Base-by-base conservation (phyloP, 2,329 filamentous ascomycete species). In the Sporothrix inflata region DNA sequence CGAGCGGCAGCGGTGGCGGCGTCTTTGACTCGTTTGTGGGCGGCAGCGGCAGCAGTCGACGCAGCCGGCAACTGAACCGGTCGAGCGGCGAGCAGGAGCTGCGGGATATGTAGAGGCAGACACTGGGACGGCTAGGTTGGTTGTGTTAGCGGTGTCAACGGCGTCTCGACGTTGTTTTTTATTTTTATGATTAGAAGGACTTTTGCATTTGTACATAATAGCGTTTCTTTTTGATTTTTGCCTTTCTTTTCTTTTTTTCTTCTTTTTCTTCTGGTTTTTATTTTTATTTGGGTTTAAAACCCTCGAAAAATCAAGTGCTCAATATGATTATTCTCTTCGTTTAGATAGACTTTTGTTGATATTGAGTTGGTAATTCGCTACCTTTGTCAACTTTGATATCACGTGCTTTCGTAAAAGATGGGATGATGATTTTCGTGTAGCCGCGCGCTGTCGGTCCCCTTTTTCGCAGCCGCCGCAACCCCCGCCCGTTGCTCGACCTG, bases 71-170 rank as follows among this genome's bases (percentile, higher is more conserved):
- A 21, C 51, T 19, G 71, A 75, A 71, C 38, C 34, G 55, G 24
- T 19, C 30, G 1, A 68, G 53, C 27, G 71, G 53, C n/a, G 75
- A 74, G 19, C 71, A 76, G 65, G 76, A 76, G 63, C 60, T 76
- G 73, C 73, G 51, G 27, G 74, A 75, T 57, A 73, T 75, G 71
- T 73, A 63, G 12, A 30, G 4, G 14, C n/a, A n/a, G n/a, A n/a
- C n/a, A n/a, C n/a, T n/a, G n/a, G n/a, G n/a, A n/a, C n/a, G n/a
- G n/a, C n/a, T n/a, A n/a, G n/a, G n/a, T n/a, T n/a, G 30, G 3
- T n/a, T n/a, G n/a, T n/a, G n/a, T 61, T 12, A 14, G 8, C 16
- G 19, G 38, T 47, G 24, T n/a, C 21, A 12, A 6, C 27, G 19
- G 45, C 27, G 45, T 67, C 45, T 67, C 19, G 60, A 65, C 60